Evolutionary conservation across 2,329 filamentous ascomycete species (phyloP), one percentile per base, ranked within the genome.

Genomic region (Rutstroemia sp.): DNA sequence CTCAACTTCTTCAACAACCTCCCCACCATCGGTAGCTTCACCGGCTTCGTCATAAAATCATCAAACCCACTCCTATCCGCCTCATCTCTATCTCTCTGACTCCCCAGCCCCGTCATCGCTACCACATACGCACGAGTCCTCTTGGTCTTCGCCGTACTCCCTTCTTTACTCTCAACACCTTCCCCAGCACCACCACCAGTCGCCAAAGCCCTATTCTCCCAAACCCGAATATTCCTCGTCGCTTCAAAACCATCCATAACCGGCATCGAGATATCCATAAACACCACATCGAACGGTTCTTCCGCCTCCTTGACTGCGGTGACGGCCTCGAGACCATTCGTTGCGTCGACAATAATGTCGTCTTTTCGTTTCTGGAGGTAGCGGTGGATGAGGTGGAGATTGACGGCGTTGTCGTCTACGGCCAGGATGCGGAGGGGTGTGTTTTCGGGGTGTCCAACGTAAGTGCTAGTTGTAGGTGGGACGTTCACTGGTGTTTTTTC

Each of bases 221-320:
- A 50, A 4, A 38, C 4, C 5, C 79, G 73, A 34, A 81, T 80
- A 34, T 67, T 68, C 4, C 71, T 70, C 9, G 77, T 80, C 0
- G 75, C 70, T 54, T 76, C 73, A 16, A 77, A 66, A 0, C 76
- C 76, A 57, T 79, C 73, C 69, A 81, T 76, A 5, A 80, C 69
- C 0, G 79, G 79, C 79, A 82, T 82, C 49, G 75, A 76, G 4
- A 81, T 65, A 70, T 71, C 77, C 75, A 79, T 79, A 21, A 79
- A 70, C 4, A 79, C 71, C 27, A 77, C 70, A 45, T 72, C 71
- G 41, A 72, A 73, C 0, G 65, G 58, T 19, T 67, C 62, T 21
- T 67, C 61, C 1, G 64, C 65, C 56, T 7, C 61, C 51, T 52
- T 59, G 14, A 44, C 53, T 27, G 46, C 46, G 51, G 73, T 68